Evolutionary conservation across 2,329 filamentous ascomycete genomes (phyloP).

Genomic region (Dactylellina cionopaga): DNA sequence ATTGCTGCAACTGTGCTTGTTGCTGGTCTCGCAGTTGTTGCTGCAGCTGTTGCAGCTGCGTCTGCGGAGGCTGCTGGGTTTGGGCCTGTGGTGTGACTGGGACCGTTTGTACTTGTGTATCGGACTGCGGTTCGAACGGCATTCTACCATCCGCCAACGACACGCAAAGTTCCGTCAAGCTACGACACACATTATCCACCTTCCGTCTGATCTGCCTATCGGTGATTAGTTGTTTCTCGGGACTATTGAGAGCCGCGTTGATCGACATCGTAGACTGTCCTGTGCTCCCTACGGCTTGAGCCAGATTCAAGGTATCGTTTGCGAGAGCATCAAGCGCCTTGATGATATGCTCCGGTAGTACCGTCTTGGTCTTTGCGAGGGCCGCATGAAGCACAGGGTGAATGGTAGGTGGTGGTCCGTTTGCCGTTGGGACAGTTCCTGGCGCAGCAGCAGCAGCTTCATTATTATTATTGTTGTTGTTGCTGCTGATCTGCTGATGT

Average conservation of each 20-base stretch:
- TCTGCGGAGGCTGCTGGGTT: conserved; percentile 17
- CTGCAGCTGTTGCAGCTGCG: conserved; percentile 14
- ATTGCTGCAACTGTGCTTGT: conserved; percentile 2
- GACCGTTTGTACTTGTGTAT: conserved; percentile 28
- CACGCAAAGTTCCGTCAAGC: conserved; percentile 89
- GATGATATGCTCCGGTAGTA: conserved; percentile 77
- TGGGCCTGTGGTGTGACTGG: conserved; percentile 16
- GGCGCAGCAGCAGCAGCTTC: conserved; percentile 58
- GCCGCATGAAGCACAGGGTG: conserved; percentile 85
- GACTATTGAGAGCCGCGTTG: conserved; percentile 62
- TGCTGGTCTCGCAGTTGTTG: not conserved
- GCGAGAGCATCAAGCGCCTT: conserved; percentile 82
- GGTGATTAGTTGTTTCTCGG: conserved; percentile 64
- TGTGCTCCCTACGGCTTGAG: conserved; percentile 77
- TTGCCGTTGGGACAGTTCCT: conserved; percentile 63
- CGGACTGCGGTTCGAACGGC: conserved; percentile 53
- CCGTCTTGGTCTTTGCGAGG: conserved; percentile 77
- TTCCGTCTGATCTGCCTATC: conserved; percentile 90
- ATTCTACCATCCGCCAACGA: conserved; percentile 74
- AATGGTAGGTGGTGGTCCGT: conserved; percentile 66
- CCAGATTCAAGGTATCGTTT: conserved; percentile 80
- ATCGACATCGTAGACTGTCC: conserved; percentile 68
- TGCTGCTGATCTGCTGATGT: conserved; percentile 59
- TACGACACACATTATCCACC: conserved; percentile 90
- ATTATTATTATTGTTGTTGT: conserved; percentile 1